These are phyloP conservation scores for Xylaria grammica DNA, from an alignment of 495 filamentous ascomycete species.

Conservation along the genomic window DNA sequence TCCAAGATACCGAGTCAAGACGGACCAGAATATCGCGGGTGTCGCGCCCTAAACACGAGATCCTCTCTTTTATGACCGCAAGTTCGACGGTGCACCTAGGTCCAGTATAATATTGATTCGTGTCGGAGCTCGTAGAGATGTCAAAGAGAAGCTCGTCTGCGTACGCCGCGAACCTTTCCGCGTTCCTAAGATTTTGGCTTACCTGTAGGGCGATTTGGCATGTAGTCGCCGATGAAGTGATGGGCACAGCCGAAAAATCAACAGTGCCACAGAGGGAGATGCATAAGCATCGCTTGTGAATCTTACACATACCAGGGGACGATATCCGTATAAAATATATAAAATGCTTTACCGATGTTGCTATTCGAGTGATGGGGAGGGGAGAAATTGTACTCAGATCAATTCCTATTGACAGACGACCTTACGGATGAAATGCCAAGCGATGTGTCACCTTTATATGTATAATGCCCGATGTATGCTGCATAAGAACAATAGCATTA, in stretches of 20 bases:
- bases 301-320: background rate
- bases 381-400: too few species aligned
- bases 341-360: too few species aligned
- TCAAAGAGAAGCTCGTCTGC: background rate
- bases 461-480: too few species aligned
- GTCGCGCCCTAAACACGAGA: background rate
- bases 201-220: background rate
- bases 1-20: background rate
- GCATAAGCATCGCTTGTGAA: background rate
- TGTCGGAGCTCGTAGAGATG: background rate
- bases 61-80: background rate
- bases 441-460: too few species aligned
- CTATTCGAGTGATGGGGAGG: too few species aligned
- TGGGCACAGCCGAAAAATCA: background rate
- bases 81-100: background rate
- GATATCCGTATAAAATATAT: too few species aligned
- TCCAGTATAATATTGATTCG: background rate
- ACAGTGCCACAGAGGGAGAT: background rate
- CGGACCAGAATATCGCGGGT: background rate
- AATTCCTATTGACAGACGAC: too few species aligned
- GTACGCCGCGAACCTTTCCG: background rate
- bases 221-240: background rate
- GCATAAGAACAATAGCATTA: too few species aligned
- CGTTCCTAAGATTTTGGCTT: background rate
- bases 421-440: too few species aligned